Conservation (phyloP, 768 basidiomycete genomes). For the Amanita polypyramis region DNA sequence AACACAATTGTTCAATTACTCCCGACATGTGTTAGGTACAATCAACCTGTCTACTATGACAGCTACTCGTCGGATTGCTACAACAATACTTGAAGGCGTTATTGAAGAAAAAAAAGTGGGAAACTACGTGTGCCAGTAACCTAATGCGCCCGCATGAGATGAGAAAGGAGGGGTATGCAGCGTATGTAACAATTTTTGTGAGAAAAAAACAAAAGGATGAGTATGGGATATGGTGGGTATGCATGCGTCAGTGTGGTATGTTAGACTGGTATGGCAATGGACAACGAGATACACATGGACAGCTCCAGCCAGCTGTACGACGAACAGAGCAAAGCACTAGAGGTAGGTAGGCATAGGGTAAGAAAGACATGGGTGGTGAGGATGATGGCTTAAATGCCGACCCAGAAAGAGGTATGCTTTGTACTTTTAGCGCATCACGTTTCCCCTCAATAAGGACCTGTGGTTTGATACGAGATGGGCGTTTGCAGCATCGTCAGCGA, state of each 20-base stretch:
- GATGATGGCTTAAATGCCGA: not conserved
- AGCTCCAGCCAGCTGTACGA: not conserved
- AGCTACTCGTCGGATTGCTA: not conserved
- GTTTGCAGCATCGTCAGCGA: slow-evolving; percentile 3
- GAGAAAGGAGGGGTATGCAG: not conserved
- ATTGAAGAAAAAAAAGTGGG: not conserved
- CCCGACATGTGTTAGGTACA: not conserved
- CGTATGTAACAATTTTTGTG: not conserved
- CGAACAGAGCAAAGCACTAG: not conserved
- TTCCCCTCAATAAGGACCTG: not conserved
- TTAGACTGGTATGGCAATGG: not conserved
- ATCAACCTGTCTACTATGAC: no score
- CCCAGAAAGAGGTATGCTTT: not conserved
- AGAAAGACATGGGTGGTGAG: not conserved
- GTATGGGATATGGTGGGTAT: not conserved
- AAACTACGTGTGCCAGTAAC: not conserved
- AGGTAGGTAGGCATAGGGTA: not conserved
- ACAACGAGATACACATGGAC: not conserved
- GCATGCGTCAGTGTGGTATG: not conserved
- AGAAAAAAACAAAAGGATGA: not conserved
- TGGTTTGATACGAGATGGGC: slow-evolving; percentile 2
- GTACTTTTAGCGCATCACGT: not conserved
- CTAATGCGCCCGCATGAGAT: not conserved
- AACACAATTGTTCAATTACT: not conserved
- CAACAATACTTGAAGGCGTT: not conserved